These are phyloP conservation scores for Quercus engelmannii DNA, from an alignment of 306 rosid genomes.

Conservation along the genomic window DNA sequence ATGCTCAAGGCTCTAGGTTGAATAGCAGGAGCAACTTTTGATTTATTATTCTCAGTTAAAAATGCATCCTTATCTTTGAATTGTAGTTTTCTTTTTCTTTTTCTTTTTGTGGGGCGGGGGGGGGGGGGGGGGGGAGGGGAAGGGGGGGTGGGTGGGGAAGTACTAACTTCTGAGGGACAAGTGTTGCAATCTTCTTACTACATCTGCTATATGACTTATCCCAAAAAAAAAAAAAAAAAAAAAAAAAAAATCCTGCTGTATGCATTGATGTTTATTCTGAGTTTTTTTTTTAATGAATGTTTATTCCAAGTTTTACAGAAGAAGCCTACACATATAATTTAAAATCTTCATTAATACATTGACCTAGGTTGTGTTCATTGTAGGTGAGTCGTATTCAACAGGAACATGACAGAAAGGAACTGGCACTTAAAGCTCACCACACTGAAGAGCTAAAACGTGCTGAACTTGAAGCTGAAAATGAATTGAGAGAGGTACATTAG, in stretches of 20 bases:
- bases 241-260: not conserved
- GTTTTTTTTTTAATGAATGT: not conserved
- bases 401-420: constrained; percentile 61
- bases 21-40: not conserved
- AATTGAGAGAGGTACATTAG: constrained; percentile 65
- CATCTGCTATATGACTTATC: not conserved
- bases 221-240: too few species aligned
- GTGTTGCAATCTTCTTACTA: not conserved
- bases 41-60: too few species aligned
- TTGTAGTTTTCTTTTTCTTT: not conserved
- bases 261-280: not conserved
- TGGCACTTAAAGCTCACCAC: constrained; percentile 49
- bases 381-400: constrained; percentile 68
- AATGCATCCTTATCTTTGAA: not conserved
- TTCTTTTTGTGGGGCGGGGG: too few species aligned
- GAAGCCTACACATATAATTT: not conserved
- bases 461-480: constrained; percentile 69
- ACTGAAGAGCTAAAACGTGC: constrained; percentile 53
- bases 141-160: not conserved
- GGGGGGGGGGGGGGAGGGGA: not conserved
- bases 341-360: constrained; percentile 8
- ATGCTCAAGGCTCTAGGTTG: not conserved
- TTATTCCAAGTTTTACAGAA: not conserved
- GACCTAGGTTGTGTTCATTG: constrained; percentile 25
- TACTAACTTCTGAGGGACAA: not conserved